Percentiles rank a stretch among this genome's conserved stretches.
Evolutionary conservation across 2,329 filamentous ascomycete species (phyloP).

Genomic region (Lasiodiplodia citricola): DNA sequence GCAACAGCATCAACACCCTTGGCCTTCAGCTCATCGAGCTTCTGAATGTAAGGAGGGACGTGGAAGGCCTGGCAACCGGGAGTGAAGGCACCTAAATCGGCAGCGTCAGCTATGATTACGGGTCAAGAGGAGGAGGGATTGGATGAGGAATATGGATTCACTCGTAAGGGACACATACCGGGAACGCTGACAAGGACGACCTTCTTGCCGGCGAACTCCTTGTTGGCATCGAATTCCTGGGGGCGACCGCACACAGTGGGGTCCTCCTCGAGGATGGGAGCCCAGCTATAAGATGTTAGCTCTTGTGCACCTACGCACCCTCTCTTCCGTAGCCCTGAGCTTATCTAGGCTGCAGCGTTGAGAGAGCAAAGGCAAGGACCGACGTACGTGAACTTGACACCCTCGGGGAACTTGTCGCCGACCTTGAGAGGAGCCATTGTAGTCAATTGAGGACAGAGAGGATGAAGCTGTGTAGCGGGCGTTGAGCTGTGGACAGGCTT

Average conservation of each 20-base stretch:
- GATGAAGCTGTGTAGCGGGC: not conserved
- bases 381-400: slow-evolving; percentile 75
- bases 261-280: slow-evolving; percentile 74
- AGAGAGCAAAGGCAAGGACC: not conserved
- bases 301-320: not conserved
- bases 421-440: slow-evolving; percentile 72
- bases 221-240: slow-evolving; percentile 77
- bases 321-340: not conserved
- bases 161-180: slow-evolving; percentile 48
- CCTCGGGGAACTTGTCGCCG: slow-evolving; percentile 83
- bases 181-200: slow-evolving; percentile 73
- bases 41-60: slow-evolving; percentile 79
- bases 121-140: not conserved
- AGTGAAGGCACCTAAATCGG: slow-evolving; percentile 72
- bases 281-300: slow-evolving; percentile 62
- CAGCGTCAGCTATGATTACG: not conserved
- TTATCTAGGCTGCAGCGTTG: not conserved
- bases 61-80: slow-evolving; percentile 83
- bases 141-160: not conserved
- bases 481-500: not conserved
- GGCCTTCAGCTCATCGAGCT: slow-evolving; percentile 70
- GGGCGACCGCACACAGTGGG: slow-evolving; percentile 81
- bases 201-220: slow-evolving; percentile 74
- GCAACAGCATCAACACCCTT: slow-evolving; percentile 85
- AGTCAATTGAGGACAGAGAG: slow-evolving; percentile 10